Evolutionary conservation across 257 asterid species (phyloP).

Genomic region (Solanum stenotomum): DNA sequence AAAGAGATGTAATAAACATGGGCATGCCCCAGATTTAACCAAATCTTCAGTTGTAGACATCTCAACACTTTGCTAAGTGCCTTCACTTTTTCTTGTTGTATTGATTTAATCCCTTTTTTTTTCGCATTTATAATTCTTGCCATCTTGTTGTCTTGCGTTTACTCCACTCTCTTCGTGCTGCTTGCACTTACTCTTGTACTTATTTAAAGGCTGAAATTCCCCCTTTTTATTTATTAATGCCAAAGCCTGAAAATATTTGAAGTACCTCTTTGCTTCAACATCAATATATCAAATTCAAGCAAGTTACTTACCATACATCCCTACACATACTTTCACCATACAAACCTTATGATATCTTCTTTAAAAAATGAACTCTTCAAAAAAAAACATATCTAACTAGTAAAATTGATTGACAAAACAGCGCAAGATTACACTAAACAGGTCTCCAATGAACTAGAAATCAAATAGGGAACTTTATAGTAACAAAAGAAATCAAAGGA

Average conservation of each 20-base stretch:
- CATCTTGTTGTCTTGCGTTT: neutral
- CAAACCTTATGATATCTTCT: neutral
- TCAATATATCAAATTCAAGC: neutral
- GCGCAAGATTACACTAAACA: neutral
- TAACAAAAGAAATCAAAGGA: neutral
- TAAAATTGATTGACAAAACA: neutral
- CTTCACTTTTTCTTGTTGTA: neutral
- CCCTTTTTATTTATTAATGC: neutral
- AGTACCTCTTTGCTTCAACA: neutral
- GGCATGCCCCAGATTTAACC: neutral
- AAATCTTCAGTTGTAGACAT: neutral
- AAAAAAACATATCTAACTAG: neutral
- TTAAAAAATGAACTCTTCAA: neutral
- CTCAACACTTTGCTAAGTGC: neutral
- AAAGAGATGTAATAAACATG: neutral
- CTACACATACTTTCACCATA: neutral
- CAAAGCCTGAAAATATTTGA: neutral
- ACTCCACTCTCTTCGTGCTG: neutral
- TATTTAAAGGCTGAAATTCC: neutral
- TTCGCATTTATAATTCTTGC: neutral
- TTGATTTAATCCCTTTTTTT: neutral
- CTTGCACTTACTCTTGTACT: neutral
- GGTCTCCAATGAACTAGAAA: neutral
- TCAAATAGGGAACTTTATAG: neutral
- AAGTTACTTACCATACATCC: neutral